phyloP scores from a whole-genome alignment of 148 eudicot genomes.

The Amaranthus hypochondriacus region DNA sequence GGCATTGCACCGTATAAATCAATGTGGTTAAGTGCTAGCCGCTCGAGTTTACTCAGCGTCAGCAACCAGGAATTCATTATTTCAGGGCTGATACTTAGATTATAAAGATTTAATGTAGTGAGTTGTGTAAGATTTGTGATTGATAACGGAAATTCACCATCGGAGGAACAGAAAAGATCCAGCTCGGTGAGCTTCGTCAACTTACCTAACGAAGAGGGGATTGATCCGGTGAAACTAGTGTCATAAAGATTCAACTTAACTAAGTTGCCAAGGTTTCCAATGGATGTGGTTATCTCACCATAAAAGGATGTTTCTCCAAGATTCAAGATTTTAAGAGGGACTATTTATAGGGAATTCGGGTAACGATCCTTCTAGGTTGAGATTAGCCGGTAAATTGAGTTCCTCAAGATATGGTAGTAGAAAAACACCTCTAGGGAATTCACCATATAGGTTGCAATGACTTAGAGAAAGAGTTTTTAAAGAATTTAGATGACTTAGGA shows the following conservation, averaged over 20 bases:
- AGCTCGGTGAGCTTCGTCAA: constrained; percentile 17
- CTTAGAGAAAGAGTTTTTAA: background rate
- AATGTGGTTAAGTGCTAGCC: background rate
- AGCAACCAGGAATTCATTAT: constrained; percentile 5
- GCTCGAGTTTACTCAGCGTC: background rate
- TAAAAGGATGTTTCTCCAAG: no score
- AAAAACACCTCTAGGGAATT: constrained; percentile 25
- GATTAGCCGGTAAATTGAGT: no score
- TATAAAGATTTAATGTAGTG: background rate
- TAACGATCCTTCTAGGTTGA: no score
- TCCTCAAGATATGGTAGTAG: constrained; percentile 28
- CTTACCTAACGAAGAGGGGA: constrained; percentile 19
- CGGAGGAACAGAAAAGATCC: background rate
- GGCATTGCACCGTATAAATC: background rate
- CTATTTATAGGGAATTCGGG: no score
- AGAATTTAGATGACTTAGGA: constrained; percentile 18
- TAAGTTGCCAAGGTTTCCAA: no score
- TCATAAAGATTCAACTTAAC: no score
- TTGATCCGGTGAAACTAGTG: no score
- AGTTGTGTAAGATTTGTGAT: constrained; percentile 17
- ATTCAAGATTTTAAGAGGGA: no score
- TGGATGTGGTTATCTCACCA: no score
- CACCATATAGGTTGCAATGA: constrained; percentile 26
- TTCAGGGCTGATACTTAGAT: constrained; percentile 1
- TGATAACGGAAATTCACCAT: background rate